These are phyloP conservation scores for Yamadazyma friedrichii DNA, from an alignment of 1,139 yeast species.

Conservation along the genomic window DNA sequence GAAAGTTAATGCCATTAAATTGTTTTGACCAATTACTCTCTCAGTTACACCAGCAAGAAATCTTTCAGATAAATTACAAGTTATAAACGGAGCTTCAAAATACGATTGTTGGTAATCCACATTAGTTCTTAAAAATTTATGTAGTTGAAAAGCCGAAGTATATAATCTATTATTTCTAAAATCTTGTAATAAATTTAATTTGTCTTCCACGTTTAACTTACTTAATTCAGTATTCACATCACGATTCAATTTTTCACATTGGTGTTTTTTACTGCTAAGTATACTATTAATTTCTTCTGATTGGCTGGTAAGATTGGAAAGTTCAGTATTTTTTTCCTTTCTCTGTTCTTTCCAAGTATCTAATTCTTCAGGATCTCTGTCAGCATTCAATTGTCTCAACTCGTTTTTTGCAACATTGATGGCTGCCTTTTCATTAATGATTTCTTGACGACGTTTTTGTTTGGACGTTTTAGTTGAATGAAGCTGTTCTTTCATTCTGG, in stretches of 20 bases:
- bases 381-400: conserved; percentile 2
- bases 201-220: conserved; percentile 49
- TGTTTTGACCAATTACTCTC: conserved; percentile 51
- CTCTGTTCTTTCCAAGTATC: conserved; percentile 2
- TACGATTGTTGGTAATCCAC: conserved; percentile 39
- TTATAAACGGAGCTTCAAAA: conserved; percentile 76
- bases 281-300: conserved; percentile 13
- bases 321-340: conserved; percentile 3
- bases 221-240: conserved; percentile 25
- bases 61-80: conserved; percentile 53
- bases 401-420: conserved; percentile 3
- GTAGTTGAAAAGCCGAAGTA: conserved; percentile 32
- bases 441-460: conserved; percentile 7
- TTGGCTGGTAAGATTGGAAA: conserved; percentile 15
- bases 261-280: conserved; percentile 13
- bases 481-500: conserved; percentile 1
- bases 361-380: conserved; percentile 2
- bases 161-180: conserved; percentile 22
- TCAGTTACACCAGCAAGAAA: conserved; percentile 57
- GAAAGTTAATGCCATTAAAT: conserved; percentile 50
- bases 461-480: conserved; percentile 3
- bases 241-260: conserved; percentile 17
- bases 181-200: conserved; percentile 42
- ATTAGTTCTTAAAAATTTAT: conserved; percentile 27
- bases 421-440: conserved; percentile 10